These are phyloP conservation scores for Pseudogymnoascus sp. DNA, from an alignment of 2,329 filamentous ascomycete species.

Conservation along the genomic window DNA sequence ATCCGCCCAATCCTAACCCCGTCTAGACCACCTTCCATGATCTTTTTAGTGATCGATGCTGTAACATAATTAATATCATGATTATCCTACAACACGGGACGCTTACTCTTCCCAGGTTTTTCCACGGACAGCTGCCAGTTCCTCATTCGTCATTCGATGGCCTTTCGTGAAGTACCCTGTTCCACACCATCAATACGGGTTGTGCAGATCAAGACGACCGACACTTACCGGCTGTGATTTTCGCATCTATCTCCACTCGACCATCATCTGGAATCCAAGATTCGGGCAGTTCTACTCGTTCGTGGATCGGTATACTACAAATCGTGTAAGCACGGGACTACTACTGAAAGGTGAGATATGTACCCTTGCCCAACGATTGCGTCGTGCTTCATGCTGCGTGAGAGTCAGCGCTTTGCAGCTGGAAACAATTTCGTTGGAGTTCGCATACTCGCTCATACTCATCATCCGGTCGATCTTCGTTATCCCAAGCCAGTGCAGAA, in stretches of 20 bases:
- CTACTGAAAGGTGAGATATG: slow-evolving; percentile 10
- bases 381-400: slow-evolving; percentile 76
- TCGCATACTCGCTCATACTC: slow-evolving; percentile 75
- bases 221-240: slow-evolving; percentile 80
- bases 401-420: neutral
- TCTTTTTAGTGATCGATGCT: slow-evolving; percentile 29
- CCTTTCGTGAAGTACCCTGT: slow-evolving; percentile 75
- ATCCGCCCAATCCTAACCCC: neutral
- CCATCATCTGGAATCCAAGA: slow-evolving; percentile 92
- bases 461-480: slow-evolving; percentile 98
- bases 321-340: neutral
- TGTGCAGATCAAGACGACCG: neutral
- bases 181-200: slow-evolving; percentile 23
- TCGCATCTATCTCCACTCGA: slow-evolving; percentile 96
- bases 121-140: slow-evolving; percentile 78
- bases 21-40: neutral
- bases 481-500: slow-evolving; percentile 95
- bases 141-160: slow-evolving; percentile 79
- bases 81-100: slow-evolving; percentile 14
- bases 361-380: slow-evolving; percentile 76
- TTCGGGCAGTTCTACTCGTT: slow-evolving; percentile 85
- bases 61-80: slow-evolving; percentile 20
- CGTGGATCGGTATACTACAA: slow-evolving; percentile 71
- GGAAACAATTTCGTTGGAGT: neutral
- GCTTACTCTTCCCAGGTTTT: slow-evolving; percentile 80